Conservation (phyloP, 805 yeast genomes). For the Peterozyma xylosa region DNA sequence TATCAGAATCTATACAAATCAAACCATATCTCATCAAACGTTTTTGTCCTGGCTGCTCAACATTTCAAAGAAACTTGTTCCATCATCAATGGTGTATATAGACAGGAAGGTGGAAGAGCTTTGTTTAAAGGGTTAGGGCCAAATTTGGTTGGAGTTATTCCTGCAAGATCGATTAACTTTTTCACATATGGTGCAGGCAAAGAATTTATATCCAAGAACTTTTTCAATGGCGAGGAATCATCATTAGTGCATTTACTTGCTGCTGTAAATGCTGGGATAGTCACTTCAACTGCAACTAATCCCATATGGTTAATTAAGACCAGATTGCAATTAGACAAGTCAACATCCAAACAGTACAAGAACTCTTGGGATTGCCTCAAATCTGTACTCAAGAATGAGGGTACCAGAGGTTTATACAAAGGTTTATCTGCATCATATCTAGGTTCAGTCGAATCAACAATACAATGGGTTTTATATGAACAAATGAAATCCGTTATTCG, state of each 20-base stretch:
- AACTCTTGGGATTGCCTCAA: constrained; percentile 81
- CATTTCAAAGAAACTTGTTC: constrained; percentile 81
- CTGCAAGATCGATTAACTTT: constrained; percentile 94
- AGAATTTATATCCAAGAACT: constrained; percentile 54
- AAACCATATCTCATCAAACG: constrained; percentile 29
- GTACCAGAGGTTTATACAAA: constrained; percentile 70
- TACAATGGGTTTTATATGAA: constrained; percentile 96
- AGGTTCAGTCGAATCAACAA: constrained; percentile 86
- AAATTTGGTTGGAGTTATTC: constrained; percentile 93
- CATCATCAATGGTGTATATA: constrained; percentile 63
- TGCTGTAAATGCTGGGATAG: constrained; percentile 89
- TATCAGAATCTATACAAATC: constrained; percentile 49
- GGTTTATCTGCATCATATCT: constrained; percentile 94
- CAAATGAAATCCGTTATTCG: constrained; percentile 76
- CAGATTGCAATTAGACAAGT: constrained; percentile 82
- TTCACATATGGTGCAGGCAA: constrained; percentile 95
- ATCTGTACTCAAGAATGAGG: constrained; percentile 68
- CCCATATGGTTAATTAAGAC: constrained; percentile 98
- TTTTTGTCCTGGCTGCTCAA: constrained; percentile 38
- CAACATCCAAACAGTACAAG: constrained; percentile 53
- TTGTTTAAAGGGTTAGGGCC: constrained; percentile 95
- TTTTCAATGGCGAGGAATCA: constrained; percentile 70
- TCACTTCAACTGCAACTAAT: constrained; percentile 92
- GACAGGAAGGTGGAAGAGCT: constrained; percentile 76
- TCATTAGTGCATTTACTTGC: constrained; percentile 81